A percentile compares a stretch with the other conserved stretches of the same genome.
Conservation (phyloP, 352 stramenopile species). For the Peronospora belbahrii region DNA sequence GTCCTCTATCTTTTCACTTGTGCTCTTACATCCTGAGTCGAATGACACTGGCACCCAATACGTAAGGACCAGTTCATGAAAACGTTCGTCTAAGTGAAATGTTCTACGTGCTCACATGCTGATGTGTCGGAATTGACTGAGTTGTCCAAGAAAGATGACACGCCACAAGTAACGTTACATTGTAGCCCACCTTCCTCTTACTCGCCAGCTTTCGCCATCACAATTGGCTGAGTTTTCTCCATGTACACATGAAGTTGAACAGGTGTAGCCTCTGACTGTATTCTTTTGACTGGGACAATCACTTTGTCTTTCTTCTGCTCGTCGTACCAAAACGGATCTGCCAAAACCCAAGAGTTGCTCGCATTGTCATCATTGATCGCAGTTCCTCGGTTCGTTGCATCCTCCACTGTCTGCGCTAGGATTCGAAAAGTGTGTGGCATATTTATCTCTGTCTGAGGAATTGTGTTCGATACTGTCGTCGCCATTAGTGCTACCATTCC, state of each 20-base stretch:
- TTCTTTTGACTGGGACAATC: constrained; percentile 41
- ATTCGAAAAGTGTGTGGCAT: constrained; percentile 58
- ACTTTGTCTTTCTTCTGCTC: constrained; percentile 21
- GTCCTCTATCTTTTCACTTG: no score
- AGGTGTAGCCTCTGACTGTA: constrained; percentile 27
- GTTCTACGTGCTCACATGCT: not conserved
- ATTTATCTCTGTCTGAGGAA: not conserved
- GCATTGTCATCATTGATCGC: constrained; percentile 31
- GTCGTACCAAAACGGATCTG: constrained; percentile 48
- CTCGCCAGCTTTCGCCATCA: not conserved
- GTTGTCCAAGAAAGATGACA: not conserved
- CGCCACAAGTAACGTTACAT: not conserved
- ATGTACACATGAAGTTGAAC: constrained; percentile 61
- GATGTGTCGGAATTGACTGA: not conserved
- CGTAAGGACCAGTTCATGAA: not conserved
- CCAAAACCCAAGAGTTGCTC: constrained; percentile 62
- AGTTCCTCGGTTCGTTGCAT: constrained; percentile 25
- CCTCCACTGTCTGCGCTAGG: constrained; percentile 51
- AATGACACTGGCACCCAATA: not conserved
- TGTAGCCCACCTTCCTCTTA: not conserved
- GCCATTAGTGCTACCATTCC: constrained; percentile 52
- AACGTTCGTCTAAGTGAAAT: not conserved
- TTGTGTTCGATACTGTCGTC: constrained; percentile 9
- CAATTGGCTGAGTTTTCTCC: constrained; percentile 20
- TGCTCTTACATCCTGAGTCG: not conserved